Evolutionary conservation across 768 basidiomycete species (phyloP).

Genomic region (Cantharellus anzutake): DNA sequence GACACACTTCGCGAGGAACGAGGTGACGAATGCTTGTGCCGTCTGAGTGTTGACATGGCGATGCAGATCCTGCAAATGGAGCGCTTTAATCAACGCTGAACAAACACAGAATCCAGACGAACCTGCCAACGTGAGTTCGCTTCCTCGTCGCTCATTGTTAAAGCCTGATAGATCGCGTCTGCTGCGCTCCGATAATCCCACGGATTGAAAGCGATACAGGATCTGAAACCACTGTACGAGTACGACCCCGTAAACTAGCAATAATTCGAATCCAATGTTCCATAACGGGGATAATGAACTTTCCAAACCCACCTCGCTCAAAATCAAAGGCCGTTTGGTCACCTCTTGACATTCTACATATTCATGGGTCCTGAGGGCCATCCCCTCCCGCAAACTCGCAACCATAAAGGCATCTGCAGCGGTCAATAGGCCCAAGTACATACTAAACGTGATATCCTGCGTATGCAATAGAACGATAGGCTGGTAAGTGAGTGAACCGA

Average conservation of each 20-base stretch:
- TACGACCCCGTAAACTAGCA: constrained; percentile 72
- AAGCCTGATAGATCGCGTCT: constrained; percentile 54
- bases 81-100: not conserved
- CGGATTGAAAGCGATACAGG: constrained; percentile 72
- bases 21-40: constrained; percentile 63
- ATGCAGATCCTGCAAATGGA: constrained; percentile 40
- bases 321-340: constrained; percentile 44
- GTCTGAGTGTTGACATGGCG: constrained; percentile 75
- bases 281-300: not conserved
- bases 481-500: constrained; percentile 68
- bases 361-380: constrained; percentile 43
- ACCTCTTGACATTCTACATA: constrained; percentile 64
- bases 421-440: constrained; percentile 64
- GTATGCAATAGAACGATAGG: constrained; percentile 76
- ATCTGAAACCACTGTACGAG: constrained; percentile 70
- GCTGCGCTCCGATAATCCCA: constrained; percentile 77
- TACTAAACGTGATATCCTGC: constrained; percentile 66
- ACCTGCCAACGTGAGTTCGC: constrained; percentile 59
- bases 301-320: constrained; percentile 43
- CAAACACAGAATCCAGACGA: constrained; percentile 7
- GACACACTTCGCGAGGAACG: constrained; percentile 57
- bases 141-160: constrained; percentile 63
- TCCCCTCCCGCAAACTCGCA: constrained; percentile 70
- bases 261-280: not conserved
- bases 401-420: constrained; percentile 77